Evolutionary conservation across 768 basidiomycete species (phyloP).

Genomic region (Suillus ampliporus): DNA sequence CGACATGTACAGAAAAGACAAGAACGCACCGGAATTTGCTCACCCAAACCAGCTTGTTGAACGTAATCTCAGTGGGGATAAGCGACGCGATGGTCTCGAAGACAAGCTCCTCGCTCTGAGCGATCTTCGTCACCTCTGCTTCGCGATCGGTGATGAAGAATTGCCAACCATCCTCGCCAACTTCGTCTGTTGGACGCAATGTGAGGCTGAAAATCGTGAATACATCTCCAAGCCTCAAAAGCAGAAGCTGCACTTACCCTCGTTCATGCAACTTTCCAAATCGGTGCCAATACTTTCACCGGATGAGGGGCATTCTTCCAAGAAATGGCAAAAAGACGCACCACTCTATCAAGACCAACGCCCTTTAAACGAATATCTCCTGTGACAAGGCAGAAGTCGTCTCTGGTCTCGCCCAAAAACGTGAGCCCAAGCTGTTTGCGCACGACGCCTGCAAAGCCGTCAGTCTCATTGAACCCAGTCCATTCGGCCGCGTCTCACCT

Average conservation of each 20-base stretch:
- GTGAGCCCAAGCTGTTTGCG: conserved; percentile 13
- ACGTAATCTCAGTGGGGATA: too few relatives aligned
- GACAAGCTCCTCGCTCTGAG: too few relatives aligned
- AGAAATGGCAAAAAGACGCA: conserved; percentile 23
- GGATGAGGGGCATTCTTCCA: background rate
- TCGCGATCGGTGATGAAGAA: too few relatives aligned
- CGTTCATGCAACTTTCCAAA: conserved; percentile 43
- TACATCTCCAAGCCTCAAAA: too few relatives aligned
- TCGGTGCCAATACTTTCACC: conserved; percentile 51
- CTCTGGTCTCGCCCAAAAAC: conserved; percentile 37
- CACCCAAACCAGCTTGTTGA: too few relatives aligned
- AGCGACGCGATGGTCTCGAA: too few relatives aligned
- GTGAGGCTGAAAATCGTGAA: too few relatives aligned
- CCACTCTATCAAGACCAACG: conserved; percentile 45
- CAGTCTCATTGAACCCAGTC: background rate
- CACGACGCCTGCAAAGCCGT: conserved; percentile 1
- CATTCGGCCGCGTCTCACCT: conserved; percentile 13
- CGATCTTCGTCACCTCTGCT: too few relatives aligned
- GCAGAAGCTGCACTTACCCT: background rate
- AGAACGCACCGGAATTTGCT: too few relatives aligned
- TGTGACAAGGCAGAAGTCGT: conserved; percentile 31
- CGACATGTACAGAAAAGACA: background rate
- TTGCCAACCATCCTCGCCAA: too few relatives aligned
- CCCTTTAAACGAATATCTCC: conserved; percentile 43
- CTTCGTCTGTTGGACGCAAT: too few relatives aligned